Percentiles rank a stretch among this genome's conserved stretches.
Conservation (phyloP, 2,329 filamentous ascomycete species). For the Fusarium agapanthi region DNA sequence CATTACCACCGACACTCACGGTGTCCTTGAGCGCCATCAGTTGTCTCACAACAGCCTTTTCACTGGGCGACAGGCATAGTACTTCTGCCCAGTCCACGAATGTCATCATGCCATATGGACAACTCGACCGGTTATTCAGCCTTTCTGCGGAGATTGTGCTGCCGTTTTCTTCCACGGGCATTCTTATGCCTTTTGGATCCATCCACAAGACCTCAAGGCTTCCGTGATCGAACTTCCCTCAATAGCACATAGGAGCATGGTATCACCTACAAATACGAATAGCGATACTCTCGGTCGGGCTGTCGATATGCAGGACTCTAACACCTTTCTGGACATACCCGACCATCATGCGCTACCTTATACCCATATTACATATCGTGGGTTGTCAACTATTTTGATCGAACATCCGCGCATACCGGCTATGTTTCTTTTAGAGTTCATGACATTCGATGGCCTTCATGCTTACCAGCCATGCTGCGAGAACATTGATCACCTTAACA, state of each 20-base stretch:
- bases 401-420: conserved; percentile 31
- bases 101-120: conserved; percentile 41
- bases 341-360: conserved; percentile 31
- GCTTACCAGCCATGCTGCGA: conserved; percentile 46
- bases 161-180: conserved; percentile 39
- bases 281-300: neutral
- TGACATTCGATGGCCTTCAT: conserved; percentile 37
- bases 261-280: neutral
- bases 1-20: neutral
- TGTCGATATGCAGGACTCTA: neutral
- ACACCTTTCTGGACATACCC: neutral
- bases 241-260: neutral
- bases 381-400: conserved; percentile 32
- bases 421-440: conserved; percentile 40
- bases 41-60: conserved; percentile 29
- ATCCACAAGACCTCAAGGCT: conserved; percentile 21
- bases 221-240: neutral
- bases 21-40: conserved; percentile 1
- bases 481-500: conserved; percentile 22
- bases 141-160: conserved; percentile 48
- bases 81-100: conserved; percentile 45
- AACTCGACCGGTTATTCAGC: conserved; percentile 29
- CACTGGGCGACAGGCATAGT: conserved; percentile 39
- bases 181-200: conserved; percentile 33
- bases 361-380: conserved; percentile 37